A percentile compares a stretch with the other conserved stretches of the same genome.
These are phyloP conservation scores for Immersiporthe knoxdaviesiana DNA, from an alignment of 2,329 filamentous ascomycete genomes.

Conservation along the genomic window DNA sequence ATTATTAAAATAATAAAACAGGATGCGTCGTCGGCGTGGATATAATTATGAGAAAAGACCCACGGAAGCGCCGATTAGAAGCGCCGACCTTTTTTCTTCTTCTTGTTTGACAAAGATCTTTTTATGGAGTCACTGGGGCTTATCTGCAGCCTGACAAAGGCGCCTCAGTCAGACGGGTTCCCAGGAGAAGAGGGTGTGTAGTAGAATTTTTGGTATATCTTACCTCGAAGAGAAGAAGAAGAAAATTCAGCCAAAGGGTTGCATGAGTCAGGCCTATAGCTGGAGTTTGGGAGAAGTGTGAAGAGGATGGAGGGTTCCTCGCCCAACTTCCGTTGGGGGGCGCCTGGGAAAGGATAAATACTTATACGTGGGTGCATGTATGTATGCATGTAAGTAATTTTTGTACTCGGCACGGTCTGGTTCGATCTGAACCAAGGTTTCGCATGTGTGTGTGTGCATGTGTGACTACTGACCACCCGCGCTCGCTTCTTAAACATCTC, in stretches of 20 bases:
- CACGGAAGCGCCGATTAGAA: constrained; percentile 11
- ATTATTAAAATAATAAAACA: background rate
- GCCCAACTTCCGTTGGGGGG: background rate
- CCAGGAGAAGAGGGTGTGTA: constrained; percentile 7
- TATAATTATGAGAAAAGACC: constrained; percentile 7
- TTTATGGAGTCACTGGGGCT: constrained; percentile 28
- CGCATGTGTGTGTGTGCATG: constrained; percentile 3
- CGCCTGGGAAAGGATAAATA: background rate
- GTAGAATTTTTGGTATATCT: constrained; percentile 16
- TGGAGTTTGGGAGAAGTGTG: background rate
- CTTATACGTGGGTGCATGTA: background rate
- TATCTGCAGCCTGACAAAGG: constrained; percentile 19
- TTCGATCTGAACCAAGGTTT: constrained; percentile 11
- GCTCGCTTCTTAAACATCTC: background rate
- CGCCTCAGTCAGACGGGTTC: constrained; percentile 17
- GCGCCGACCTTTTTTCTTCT: constrained; percentile 8
- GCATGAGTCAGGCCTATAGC: constrained; percentile 26
- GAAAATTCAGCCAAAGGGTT: constrained; percentile 14
- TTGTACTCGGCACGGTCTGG: constrained; percentile 15
- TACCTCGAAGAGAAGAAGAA: background rate
- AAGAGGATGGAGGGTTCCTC: background rate
- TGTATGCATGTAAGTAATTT: constrained; percentile 7
- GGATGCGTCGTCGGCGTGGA: constrained; percentile 2
- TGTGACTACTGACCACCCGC: constrained; percentile 20
- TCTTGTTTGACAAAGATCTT: constrained; percentile 26